Evolutionary conservation across 2,329 filamentous ascomycete genomes (phyloP), one percentile per base, ranked within the genome.

Genomic region (Aureobasidium mangrovei): DNA sequence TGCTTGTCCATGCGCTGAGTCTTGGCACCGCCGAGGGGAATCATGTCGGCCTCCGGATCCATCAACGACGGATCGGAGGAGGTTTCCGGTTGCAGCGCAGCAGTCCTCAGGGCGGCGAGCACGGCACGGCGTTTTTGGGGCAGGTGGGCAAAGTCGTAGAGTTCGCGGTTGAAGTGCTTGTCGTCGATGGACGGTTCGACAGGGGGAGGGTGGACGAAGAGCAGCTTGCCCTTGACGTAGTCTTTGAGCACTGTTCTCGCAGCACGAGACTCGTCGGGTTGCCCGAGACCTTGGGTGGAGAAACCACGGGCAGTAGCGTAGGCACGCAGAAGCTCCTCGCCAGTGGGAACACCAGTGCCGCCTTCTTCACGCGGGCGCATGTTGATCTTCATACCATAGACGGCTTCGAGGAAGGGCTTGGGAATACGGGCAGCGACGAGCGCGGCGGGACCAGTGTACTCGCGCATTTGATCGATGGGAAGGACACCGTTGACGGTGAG

Each of bases 401-500:
- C 76, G 31, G 90, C 89, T 70, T 98, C 93, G 4, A 98, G 74
- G 73, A 95, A 97, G 6, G 80, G 73, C 66, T 93, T 84, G 1
- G 93, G 94, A 53, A 98, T 89, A 51, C 93, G 82, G 56, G 86
- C 80, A 1, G 91, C 84, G 29, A 98, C 86, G 3, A 98, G 79
- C 0, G 82, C 84, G 18, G 85, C 85, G 0, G 93, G 93, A 1
- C 93, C 93, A 3, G 84, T 91, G 74, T 86, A 95, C 67, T 98
- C 93, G 59, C 93, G 83, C 62, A 97, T 79, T 71, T 98, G 93
- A 69, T 98, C 93, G 63, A 98, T 98, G 8, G 93, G 93, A 32
- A 98, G 77, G 24, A 98, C 83, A 67, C 93, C 93, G 66, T 91
- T 95, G 71, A 90, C 93, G 7, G 98, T 93, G 24, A 98, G 81